These are phyloP conservation scores for Hygrophila difformis DNA, from an alignment of 257 asterid species.

Conservation along the genomic window DNA sequence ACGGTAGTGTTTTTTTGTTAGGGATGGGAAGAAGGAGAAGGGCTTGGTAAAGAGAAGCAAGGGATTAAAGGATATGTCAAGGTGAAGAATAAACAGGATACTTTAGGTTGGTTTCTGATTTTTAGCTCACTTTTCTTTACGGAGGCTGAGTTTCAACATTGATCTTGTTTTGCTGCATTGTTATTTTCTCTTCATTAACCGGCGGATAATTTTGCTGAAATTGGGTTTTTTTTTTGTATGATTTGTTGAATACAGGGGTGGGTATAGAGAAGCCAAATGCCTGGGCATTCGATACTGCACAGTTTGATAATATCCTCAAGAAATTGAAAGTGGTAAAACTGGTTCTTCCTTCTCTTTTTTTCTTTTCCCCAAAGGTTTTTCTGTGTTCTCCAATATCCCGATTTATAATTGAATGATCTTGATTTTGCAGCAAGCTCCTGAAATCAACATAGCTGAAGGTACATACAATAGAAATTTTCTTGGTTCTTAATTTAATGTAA, in stretches of 20 bases:
- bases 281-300: slow-evolving; percentile 97
- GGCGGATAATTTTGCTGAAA: slow-evolving; percentile 1
- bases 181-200: background rate
- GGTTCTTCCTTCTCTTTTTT: background rate
- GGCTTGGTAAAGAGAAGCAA: slow-evolving; percentile 92
- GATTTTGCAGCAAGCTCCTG: slow-evolving; percentile 56
- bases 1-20: slow-evolving; percentile 13
- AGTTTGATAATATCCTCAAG: slow-evolving; percentile 88
- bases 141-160: background rate
- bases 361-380: background rate
- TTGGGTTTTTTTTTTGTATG: background rate
- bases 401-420: background rate
- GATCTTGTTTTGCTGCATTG: background rate
- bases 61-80: slow-evolving; percentile 90
- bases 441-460: slow-evolving; percentile 49
- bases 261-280: slow-evolving; percentile 74
- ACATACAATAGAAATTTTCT: slow-evolving; percentile 6
- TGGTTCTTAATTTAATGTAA: slow-evolving; percentile 9
- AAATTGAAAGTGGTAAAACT: slow-evolving; percentile 78
- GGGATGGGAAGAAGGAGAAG: slow-evolving; percentile 99
- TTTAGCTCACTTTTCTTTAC: background rate
- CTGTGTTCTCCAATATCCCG: background rate
- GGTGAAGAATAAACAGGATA: slow-evolving; percentile 89
- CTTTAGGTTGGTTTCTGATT: slow-evolving; percentile 39
- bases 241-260: slow-evolving; percentile 40